Base-by-base conservation (phyloP, 2,329 filamentous ascomycete genomes). In the Arthroderma sp. region DNA sequence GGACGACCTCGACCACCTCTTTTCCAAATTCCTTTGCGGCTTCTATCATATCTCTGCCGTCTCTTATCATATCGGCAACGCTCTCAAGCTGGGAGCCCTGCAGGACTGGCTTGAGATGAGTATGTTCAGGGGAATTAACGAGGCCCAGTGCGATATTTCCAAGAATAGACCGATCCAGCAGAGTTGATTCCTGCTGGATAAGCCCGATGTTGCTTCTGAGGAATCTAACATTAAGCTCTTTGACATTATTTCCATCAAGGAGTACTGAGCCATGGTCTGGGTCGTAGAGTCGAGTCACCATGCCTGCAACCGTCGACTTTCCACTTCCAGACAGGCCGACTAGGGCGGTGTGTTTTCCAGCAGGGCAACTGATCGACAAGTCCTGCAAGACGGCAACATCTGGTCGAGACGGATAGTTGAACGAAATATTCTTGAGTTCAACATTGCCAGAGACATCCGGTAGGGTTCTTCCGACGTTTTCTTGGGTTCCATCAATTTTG, bases 171-270 rank as follows among this genome's bases (percentile, higher is more conserved):
- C 82, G 86, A 44, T 79, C 79, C 58, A 94, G 94, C 0, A 94
- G 72, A 0, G 83, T 80, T 0, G 87, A 86, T 56, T 95, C 88
- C 58, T 94, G 87, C 45, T 82, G 83, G 45, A 94, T 87, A 3
- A 94, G 71, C 0, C 85, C 78, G 55, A 94, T 85, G 53, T 91
- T 83, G 56, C 86, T 82, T 47, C 86, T 78, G 46, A 45, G 29
- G 83, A 84, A 91, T 40, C 76, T 74, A 29, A 93, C 71, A 55
- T 94, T 93, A 43, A 94, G 68, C 0, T 70, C 78, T 54, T 75
- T 75, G 44, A 91, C 77, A 57, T 89, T 79, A 45, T 79, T 75
- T 5, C 82, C 86, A 56, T 94, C 87, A 3, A 94, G 68, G 50
- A 78, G 72, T 1, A 93, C 76, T n/a, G 72, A 64, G 11, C 86